Evolutionary conservation across 2,329 filamentous ascomycete species (phyloP).

Genomic region (Verticillium isaacii): DNA sequence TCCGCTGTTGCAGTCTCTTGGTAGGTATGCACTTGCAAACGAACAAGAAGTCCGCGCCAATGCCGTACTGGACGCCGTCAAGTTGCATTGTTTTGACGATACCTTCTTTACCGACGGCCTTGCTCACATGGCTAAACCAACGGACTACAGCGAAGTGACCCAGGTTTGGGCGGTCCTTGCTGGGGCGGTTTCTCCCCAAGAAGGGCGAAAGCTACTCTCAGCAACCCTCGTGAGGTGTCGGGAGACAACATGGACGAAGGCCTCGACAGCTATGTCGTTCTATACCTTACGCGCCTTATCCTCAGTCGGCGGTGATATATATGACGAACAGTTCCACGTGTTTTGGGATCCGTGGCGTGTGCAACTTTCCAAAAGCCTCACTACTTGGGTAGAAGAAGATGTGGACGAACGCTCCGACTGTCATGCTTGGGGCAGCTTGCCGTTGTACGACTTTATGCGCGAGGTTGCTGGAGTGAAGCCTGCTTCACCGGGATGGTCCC

Average conservation of each 20-base stretch:
- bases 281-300: conserved; percentile 12
- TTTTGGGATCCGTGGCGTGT: conserved; percentile 14
- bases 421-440: conserved; percentile 15
- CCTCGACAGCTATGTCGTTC: conserved; percentile 14
- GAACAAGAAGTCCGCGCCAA: conserved; percentile 23
- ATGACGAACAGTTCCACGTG: conserved; percentile 9
- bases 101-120: conserved; percentile 30
- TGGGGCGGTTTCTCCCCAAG: conserved; percentile 17
- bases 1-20: conserved; percentile 22
- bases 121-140: conserved; percentile 19
- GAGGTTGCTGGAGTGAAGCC: conserved; percentile 12
- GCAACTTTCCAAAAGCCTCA: conserved; percentile 10
- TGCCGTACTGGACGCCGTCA: conserved; percentile 17
- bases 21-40: conserved; percentile 21
- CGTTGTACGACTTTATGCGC: conserved; percentile 15
- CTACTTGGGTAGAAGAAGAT: conserved; percentile 16
- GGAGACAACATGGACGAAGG: neutral
- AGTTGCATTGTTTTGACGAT: conserved; percentile 25
- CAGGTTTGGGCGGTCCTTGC: conserved; percentile 29
- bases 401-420: conserved; percentile 14
- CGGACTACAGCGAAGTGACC: conserved; percentile 26
- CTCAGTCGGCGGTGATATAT: conserved; percentile 2
- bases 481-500: conserved; percentile 7
- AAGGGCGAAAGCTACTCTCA: conserved; percentile 12
- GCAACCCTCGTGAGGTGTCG: neutral